These are phyloP conservation scores for Lipomyces yamanashiensis DNA, from an alignment of 805 yeast species.

Conservation along the genomic window DNA sequence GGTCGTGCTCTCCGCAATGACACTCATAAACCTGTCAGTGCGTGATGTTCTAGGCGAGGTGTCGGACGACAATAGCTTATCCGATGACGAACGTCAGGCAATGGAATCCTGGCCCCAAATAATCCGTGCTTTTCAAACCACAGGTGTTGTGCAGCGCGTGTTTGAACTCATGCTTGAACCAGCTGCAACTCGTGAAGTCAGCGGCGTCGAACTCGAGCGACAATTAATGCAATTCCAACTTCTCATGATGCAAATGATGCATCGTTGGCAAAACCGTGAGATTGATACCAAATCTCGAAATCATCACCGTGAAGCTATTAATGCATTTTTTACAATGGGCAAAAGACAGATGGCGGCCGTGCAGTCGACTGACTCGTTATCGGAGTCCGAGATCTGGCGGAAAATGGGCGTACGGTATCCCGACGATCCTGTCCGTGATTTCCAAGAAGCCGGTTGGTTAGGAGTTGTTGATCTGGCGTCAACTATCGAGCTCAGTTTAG, in stretches of 20 bases:
- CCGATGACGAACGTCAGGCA: slow-evolving; percentile 1
- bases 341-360: neutral
- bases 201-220: neutral
- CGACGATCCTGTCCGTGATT: slow-evolving; percentile 10
- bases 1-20: slow-evolving; percentile 8
- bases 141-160: slow-evolving; percentile 7
- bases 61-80: neutral
- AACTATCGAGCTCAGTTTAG: neutral
- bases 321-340: neutral
- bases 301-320: slow-evolving; percentile 8
- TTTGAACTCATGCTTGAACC: slow-evolving; percentile 9
- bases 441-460: slow-evolving; percentile 20
- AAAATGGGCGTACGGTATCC: slow-evolving; percentile 18
- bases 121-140: neutral
- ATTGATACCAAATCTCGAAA: neutral
- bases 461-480: slow-evolving; percentile 23
- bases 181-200: neutral
- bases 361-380: neutral
- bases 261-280: slow-evolving; percentile 5
- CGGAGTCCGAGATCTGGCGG: slow-evolving; percentile 13
- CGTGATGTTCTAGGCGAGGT: slow-evolving; percentile 13
- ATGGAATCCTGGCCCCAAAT: slow-evolving; percentile 9
- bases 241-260: neutral
- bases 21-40: slow-evolving; percentile 12
- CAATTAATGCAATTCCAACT: slow-evolving; percentile 8